phyloP scores from a whole-genome alignment of 1,139 yeast species.

The Blastobotrys apis region DNA sequence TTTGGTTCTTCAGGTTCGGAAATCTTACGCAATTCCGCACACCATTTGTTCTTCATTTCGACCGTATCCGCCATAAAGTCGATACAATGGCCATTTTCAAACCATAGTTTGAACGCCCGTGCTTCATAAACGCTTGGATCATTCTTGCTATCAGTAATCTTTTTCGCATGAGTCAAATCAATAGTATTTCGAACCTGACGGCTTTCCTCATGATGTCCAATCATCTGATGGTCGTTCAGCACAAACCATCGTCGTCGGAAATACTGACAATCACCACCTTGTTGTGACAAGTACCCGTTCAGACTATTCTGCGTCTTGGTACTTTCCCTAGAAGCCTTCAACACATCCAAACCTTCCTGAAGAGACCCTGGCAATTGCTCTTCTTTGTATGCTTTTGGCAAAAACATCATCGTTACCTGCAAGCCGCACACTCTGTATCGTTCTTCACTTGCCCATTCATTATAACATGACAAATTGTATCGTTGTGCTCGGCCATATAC shows the following conservation, averaged over 20 bases:
- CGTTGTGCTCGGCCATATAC: slow-evolving; percentile 53
- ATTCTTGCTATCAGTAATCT: slow-evolving; percentile 29
- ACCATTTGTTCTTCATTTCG: slow-evolving; percentile 52
- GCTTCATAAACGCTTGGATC: slow-evolving; percentile 34
- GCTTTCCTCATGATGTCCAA: slow-evolving; percentile 62
- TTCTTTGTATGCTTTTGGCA: slow-evolving; percentile 48
- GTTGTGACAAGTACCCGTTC: slow-evolving; percentile 63
- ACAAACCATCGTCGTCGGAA: slow-evolving; percentile 67
- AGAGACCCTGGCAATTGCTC: slow-evolving; percentile 48
- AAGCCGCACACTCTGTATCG: slow-evolving; percentile 63
- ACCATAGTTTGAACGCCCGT: slow-evolving; percentile 50
- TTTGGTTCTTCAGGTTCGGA: not conserved
- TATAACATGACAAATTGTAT: slow-evolving; percentile 60
- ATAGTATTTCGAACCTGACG: slow-evolving; percentile 62
- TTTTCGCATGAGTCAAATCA: slow-evolving; percentile 51
- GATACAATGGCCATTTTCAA: slow-evolving; percentile 53
- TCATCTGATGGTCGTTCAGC: slow-evolving; percentile 52
- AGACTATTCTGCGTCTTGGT: not conserved
- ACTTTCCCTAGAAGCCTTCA: slow-evolving; percentile 2
- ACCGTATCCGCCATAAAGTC: slow-evolving; percentile 61
- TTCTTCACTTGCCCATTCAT: slow-evolving; percentile 62
- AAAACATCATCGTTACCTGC: slow-evolving; percentile 67
- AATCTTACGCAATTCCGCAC: slow-evolving; percentile 13
- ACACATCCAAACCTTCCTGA: slow-evolving; percentile 20
- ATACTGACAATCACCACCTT: slow-evolving; percentile 69